Percentiles rank a stretch among this genome's conserved stretches.
Conservation (phyloP, 768 basidiomycete genomes). For the Stropharia rugosoannulata region DNA sequence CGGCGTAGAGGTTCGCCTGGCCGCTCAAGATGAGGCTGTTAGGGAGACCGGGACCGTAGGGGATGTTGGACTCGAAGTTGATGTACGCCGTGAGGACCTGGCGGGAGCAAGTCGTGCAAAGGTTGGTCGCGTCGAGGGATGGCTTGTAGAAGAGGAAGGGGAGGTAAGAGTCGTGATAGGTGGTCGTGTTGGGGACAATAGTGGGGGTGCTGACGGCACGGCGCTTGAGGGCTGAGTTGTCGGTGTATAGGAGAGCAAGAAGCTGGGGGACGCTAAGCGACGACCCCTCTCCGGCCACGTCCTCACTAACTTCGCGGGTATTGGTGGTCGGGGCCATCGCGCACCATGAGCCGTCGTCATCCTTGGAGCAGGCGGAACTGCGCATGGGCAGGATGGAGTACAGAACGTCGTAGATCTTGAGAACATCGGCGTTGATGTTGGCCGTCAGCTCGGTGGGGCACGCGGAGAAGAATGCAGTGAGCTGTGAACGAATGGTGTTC, state of each 20-base stretch:
- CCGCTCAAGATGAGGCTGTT: conserved; percentile 63
- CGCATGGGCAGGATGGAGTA: conserved; percentile 70
- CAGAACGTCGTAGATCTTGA: conserved; percentile 74
- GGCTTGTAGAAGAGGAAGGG: conserved; percentile 79
- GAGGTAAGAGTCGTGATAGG: conserved; percentile 60
- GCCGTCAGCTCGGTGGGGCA: conserved; percentile 74
- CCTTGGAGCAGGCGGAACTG: conserved; percentile 73
- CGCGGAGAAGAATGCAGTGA: conserved; percentile 66
- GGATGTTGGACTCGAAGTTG: conserved; percentile 63
- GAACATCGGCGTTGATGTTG: conserved; percentile 44
- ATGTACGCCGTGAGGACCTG: conserved; percentile 76
- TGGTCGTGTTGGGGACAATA: conserved; percentile 55
- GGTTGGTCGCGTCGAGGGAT: conserved; percentile 38
- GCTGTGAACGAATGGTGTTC: conserved; percentile 54
- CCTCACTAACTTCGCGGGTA: conserved; percentile 20
- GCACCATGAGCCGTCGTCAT: conserved; percentile 71
- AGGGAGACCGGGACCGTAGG: conserved; percentile 74
- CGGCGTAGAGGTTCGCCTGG: conserved; percentile 66
- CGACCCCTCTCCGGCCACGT: conserved; percentile 18
- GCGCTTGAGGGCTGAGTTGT: conserved; percentile 25
- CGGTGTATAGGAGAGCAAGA: conserved; percentile 22
- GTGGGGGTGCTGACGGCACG: conserved; percentile 26
- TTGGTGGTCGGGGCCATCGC: conserved; percentile 44
- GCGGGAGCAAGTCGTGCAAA: conserved; percentile 86
- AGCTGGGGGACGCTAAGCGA: conserved; percentile 15